Percentiles rank a stretch among this genome's conserved stretches.
phyloP scores from a whole-genome alignment of 345 rosid genomes.

The Syzygium aqueum region DNA sequence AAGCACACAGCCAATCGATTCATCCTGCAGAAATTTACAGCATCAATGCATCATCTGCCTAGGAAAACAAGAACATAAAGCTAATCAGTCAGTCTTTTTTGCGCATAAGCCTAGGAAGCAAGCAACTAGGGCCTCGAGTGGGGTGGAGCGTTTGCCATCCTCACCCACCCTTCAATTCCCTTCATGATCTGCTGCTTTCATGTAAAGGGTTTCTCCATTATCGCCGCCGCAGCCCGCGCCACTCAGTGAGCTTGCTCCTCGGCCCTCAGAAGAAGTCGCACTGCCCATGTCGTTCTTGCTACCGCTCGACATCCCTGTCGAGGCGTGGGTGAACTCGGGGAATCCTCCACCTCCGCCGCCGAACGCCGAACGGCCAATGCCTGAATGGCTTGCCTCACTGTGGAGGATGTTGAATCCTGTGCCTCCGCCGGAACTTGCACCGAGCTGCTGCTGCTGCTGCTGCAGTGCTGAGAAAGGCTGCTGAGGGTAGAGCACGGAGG shows the following conservation, averaged over 20 bases:
- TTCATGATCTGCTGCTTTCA: conserved; percentile 62
- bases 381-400: conserved; percentile 47
- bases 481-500: conserved; percentile 82
- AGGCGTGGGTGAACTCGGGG: conserved; percentile 36
- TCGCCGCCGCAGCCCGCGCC: conserved; percentile 30
- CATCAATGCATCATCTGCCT: neutral
- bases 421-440: conserved; percentile 65
- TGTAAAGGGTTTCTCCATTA: conserved; percentile 84
- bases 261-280: conserved; percentile 47
- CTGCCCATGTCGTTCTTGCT: conserved; percentile 79
- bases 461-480: conserved; percentile 17
- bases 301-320: neutral
- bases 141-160: neutral
- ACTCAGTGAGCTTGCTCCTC: conserved; percentile 67
- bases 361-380: conserved; percentile 41
- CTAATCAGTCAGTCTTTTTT: neutral
- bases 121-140: neutral
- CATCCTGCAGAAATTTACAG: neutral
- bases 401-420: conserved; percentile 56
- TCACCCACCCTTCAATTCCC: conserved; percentile 46
- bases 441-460: conserved; percentile 71
- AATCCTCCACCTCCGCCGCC: conserved; percentile 42
- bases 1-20: neutral
- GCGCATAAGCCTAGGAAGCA: neutral
- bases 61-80: neutral